Conservation (phyloP, 495 filamentous ascomycete genomes). For the Aspergillus asperescens region DNA sequence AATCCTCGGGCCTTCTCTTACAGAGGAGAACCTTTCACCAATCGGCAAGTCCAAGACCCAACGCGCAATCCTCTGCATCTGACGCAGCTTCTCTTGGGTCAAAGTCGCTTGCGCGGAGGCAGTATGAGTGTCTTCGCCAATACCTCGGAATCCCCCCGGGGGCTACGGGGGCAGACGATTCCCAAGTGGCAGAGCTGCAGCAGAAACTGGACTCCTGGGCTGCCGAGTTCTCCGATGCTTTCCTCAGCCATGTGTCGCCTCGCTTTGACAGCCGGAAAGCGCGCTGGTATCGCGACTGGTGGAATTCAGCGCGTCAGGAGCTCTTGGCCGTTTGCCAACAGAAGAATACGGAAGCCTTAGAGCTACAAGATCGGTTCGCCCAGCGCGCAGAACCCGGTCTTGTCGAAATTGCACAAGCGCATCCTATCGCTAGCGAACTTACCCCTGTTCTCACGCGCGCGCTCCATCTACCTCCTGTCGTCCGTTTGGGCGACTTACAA, state of each 20-base stretch:
- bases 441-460: background rate
- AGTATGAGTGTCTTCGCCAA: background rate
- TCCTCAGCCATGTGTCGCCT: background rate
- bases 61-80: background rate
- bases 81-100: background rate
- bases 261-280: background rate
- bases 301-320: background rate
- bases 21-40: background rate
- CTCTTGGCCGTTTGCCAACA: background rate
- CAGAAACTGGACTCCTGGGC: background rate
- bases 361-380: background rate
- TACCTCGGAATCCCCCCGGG: background rate
- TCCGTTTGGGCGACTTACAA: background rate
- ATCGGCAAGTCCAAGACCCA: background rate
- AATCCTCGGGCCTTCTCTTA: background rate
- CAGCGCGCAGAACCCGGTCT: background rate
- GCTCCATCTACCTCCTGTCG: background rate
- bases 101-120: background rate
- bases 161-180: background rate
- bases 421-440: background rate
- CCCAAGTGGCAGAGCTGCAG: background rate
- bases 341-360: background rate
- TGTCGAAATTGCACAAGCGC: background rate
- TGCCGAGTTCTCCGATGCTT: background rate
- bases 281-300: slow-evolving; percentile 1